Evolutionary conservation across 1,284 basidiomycete species (phyloP).

Genomic region (Microbotryum violaceum): DNA sequence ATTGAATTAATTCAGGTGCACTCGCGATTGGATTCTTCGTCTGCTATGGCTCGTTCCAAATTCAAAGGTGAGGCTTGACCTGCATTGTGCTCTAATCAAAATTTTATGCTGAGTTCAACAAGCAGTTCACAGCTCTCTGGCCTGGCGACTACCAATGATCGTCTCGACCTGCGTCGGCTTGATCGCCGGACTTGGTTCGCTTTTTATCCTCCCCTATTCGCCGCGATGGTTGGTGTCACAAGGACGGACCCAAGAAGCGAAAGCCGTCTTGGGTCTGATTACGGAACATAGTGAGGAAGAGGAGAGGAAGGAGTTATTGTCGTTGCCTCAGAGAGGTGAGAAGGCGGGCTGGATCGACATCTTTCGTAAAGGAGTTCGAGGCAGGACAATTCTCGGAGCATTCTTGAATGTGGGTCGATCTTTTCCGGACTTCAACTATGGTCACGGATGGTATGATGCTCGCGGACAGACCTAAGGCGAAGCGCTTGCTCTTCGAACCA

Average conservation of each 20-base stretch:
- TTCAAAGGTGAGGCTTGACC: too few species aligned
- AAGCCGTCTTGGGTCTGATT: conserved; percentile 38
- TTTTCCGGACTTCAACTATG: background rate
- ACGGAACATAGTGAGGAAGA: conserved; percentile 38
- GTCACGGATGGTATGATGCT: too few species aligned
- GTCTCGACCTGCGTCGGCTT: conserved; percentile 45
- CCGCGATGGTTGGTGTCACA: conserved; percentile 50
- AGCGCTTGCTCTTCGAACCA: too few species aligned
- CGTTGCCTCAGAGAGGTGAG: conserved; percentile 5
- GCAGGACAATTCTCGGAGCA: conserved; percentile 46
- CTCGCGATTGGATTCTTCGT: conserved; percentile 48
- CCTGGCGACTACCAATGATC: conserved; percentile 49
- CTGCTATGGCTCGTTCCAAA: conserved; percentile 41
- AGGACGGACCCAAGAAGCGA: conserved; percentile 46
- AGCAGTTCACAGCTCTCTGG: conserved; percentile 42
- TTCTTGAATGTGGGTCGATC: conserved; percentile 40
- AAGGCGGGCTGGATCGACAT: conserved; percentile 16
- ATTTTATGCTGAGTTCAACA: background rate
- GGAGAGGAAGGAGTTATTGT: conserved; percentile 32
- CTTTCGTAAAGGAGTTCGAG: conserved; percentile 21
- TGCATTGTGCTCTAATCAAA: background rate
- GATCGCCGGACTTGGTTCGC: conserved; percentile 39
- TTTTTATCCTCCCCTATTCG: conserved; percentile 49
- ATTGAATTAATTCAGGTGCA: conserved; percentile 25
- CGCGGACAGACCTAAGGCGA: too few species aligned